Conservation (phyloP, 2,329 filamentous ascomycete genomes). For the Fusarium veterinarium region DNA sequence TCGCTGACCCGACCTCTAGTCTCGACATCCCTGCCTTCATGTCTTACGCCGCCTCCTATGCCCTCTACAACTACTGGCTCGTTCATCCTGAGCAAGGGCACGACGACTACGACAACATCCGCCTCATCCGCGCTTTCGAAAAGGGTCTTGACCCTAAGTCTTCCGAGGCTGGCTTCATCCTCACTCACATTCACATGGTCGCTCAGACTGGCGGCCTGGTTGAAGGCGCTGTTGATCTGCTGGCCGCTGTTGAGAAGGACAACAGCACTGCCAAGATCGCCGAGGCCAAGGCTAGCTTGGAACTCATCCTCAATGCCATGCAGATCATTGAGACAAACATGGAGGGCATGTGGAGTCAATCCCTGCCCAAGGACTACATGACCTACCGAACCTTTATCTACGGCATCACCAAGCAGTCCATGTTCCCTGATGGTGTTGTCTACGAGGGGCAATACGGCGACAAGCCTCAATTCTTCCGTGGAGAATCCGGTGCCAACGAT, state of each 20-base stretch:
- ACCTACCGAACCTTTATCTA: constrained; percentile 97
- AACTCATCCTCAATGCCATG: constrained; percentile 67
- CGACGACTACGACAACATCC: constrained; percentile 74
- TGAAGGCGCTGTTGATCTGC: constrained; percentile 74
- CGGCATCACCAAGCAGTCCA: constrained; percentile 90
- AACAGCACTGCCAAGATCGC: constrained; percentile 34
- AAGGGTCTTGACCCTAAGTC: constrained; percentile 86
- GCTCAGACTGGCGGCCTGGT: constrained; percentile 84
- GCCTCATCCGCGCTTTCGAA: constrained; percentile 91
- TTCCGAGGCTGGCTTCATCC: constrained; percentile 95
- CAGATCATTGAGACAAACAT: constrained; percentile 80
- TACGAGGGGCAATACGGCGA: constrained; percentile 84
- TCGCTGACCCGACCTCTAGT: constrained; percentile 3
- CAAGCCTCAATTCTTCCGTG: constrained; percentile 83
- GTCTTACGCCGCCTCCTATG: constrained; percentile 70
- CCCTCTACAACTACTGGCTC: constrained; percentile 75
- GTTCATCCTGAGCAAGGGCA: constrained; percentile 67
- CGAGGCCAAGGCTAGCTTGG: constrained; percentile 73
- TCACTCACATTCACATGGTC: constrained; percentile 97
- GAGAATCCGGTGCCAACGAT: constrained; percentile 94
- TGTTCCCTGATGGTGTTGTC: constrained; percentile 92
- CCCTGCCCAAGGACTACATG: constrained; percentile 84
- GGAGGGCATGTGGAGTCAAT: constrained; percentile 93
- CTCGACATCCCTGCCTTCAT: constrained; percentile 37
- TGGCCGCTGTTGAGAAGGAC: constrained; percentile 53